Base-by-base conservation (phyloP, 768 basidiomycete genomes). In the Trametopsis cervina region DNA sequence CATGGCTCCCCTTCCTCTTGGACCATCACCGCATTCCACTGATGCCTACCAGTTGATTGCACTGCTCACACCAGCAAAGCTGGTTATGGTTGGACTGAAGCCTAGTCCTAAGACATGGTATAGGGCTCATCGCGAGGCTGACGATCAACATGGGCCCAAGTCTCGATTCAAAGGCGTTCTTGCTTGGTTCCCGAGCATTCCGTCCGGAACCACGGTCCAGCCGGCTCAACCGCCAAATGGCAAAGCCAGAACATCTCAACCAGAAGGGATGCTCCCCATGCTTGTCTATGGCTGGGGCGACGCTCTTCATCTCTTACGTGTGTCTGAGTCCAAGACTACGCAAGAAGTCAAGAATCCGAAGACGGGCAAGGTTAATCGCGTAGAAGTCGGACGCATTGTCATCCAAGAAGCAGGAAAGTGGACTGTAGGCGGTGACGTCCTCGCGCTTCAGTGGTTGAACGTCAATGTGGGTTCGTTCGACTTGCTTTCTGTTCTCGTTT, bases 61-160 rank as follows among this genome's bases (percentile, higher is more conserved):
- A 0, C 65, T 99, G 40, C 73, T 98, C 24, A 99, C 96, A 0
- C 81, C 90, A 0, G 76, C 83, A 20, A 99, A 99, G 61, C 71
- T 98, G 3, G 88, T 99, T 11, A 77, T 98, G 27, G 92, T 98
- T 9, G 93, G 93, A 4, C 63, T 99, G 52, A 93, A 90, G 57
- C 96, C 96, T 2, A 76, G 80, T 0, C 89, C 96, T 6, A 82
- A 87, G 60, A 99, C 94, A 0, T 97, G 93, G 92, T 85, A 87
- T 59, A 83, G 89, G 59, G 77, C 72, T 45, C 69, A 80, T 50
- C 80, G 87, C 9, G 71, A 73, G 11, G 58, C 68, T 7, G 69
- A 73, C 21, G 76, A 76, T 46, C 9, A 15, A 33, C 29, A 33
- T 15, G 71, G 70, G 7, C 67, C 65, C 2, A 70, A 67, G 54